Percentiles rank a stretch among this genome's conserved stretches.
Evolutionary conservation across 331 rosid genomes (phyloP).

Genomic region (Quercus lobata): DNA sequence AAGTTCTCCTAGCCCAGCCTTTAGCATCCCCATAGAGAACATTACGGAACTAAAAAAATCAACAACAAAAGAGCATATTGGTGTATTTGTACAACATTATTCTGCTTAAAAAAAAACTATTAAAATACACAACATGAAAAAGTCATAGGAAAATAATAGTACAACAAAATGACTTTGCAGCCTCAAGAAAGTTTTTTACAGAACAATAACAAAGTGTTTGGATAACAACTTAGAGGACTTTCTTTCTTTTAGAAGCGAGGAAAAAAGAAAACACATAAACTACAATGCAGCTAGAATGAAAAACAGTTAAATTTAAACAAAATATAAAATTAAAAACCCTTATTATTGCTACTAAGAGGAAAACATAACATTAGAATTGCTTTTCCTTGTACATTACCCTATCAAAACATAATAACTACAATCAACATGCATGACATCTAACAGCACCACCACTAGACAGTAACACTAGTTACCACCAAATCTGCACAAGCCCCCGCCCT

Average conservation of each 20-base stretch:
- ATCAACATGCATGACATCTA: background rate
- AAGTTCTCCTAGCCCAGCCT: conserved; percentile 55
- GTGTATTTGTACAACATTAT: background rate
- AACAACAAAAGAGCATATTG: background rate
- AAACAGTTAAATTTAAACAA: too few species aligned
- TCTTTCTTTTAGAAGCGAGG: too few species aligned
- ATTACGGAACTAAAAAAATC: conserved; percentile 45
- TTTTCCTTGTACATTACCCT: too few species aligned
- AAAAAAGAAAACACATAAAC: too few species aligned
- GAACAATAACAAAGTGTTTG: background rate
- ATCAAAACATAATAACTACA: background rate
- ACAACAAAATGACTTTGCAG: background rate
- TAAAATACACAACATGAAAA: background rate
- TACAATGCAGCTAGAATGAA: too few species aligned
- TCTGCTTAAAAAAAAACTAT: background rate
- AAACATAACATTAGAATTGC: too few species aligned
- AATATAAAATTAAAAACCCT: too few species aligned
- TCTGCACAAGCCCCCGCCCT: background rate
- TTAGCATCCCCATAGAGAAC: conserved; percentile 75
- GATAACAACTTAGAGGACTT: background rate
- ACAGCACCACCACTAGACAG: background rate
- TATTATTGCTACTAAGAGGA: too few species aligned
- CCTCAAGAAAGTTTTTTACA: background rate
- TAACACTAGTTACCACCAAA: background rate
- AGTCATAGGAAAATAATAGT: background rate